Evolutionary conservation across 129 eudicot species (phyloP), one percentile per base, ranked within the genome.

Genomic region (Flaveria sonorensis): DNA sequence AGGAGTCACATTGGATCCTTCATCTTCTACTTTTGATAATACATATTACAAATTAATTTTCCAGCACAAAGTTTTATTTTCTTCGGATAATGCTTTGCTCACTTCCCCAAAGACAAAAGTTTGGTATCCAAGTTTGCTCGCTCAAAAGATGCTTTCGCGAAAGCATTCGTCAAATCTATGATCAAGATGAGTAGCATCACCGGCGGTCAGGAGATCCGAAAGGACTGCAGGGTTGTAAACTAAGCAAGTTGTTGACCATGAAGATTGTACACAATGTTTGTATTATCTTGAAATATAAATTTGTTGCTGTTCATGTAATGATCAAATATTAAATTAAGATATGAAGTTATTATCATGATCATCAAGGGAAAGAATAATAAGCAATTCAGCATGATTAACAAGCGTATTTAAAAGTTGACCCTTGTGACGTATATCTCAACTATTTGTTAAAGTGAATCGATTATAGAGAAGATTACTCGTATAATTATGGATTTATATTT

Each of bases 171-270:
- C 19, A 83, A 84, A 74, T 94, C 98, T n/a, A 91, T 94, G 98
- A 86, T 94, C 88, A 91, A 87, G 82, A 89, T 94, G 97, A 89
- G 98, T 83, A 89, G 96, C 81, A 81, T 92, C 69, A 52, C 70
- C 0, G 89, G 87, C 64, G 97, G 96, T 68, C 85, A 68, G 45
- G 97, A 92, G 82, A 86, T 92, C 19, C 84, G 97, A 67, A 77
- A 69, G 64, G 43, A 89, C 26, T 92, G 97, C 32, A 76, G 90
- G 76, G 82, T 83, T 71, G 88, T 89, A 73, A 88, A 87, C 23
- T 84, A 75, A 79, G 66, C 56, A 11, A 39, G 65, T 63, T 16
- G 47, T 1, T 15, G 39, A 51, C 28, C 4, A 39, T 71, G 26
- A 61, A 28, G 57, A 78, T 57, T 14, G 65, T 79, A 69, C 24